These are phyloP conservation scores for Naganishia sp. DNA, from an alignment of 1,284 basidiomycete genomes.

Conservation along the genomic window DNA sequence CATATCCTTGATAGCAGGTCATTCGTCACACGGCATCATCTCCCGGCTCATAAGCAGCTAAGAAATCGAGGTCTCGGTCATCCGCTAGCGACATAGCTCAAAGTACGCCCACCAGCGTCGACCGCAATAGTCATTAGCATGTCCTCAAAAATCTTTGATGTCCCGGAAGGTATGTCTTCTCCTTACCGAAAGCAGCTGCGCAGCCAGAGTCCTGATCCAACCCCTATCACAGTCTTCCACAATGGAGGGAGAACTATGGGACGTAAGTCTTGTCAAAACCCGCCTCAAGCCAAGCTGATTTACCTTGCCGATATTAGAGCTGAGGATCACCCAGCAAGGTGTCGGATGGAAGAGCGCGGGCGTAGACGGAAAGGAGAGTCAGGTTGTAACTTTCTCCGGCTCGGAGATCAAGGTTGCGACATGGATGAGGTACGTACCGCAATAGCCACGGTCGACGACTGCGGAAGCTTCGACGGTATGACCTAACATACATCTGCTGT, in stretches of 20 bases:
- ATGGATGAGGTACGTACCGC: conserved; percentile 65
- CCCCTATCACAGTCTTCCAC: conserved; percentile 12
- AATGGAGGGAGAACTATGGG: conserved; percentile 26
- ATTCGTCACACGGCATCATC: too few relatives aligned
- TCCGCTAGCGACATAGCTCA: too few relatives aligned
- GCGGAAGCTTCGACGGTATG: conserved; percentile 76
- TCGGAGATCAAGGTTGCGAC: conserved; percentile 80
- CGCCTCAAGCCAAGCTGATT: not conserved
- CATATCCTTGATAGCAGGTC: too few relatives aligned
- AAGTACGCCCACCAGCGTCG: not conserved
- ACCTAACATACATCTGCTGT: conserved; percentile 75
- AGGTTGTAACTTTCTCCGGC: conserved; percentile 67
- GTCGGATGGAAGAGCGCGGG: conserved; percentile 80
- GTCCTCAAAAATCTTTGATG: conserved; percentile 28
- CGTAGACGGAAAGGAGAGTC: conserved; percentile 58
- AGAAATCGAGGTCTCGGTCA: too few relatives aligned
- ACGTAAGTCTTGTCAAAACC: not conserved
- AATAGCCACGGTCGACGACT: not conserved
- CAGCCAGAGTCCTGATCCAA: not conserved
- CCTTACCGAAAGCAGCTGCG: not conserved
- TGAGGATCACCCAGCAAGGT: conserved; percentile 81
- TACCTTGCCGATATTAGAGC: conserved; percentile 60
- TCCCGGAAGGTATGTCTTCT: conserved; percentile 14
- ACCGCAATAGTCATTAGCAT: not conserved
- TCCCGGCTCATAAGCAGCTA: too few relatives aligned